These are phyloP conservation scores for Epithemia pelagica DNA, from an alignment of 108 stramenopile species.

Conservation along the genomic window DNA sequence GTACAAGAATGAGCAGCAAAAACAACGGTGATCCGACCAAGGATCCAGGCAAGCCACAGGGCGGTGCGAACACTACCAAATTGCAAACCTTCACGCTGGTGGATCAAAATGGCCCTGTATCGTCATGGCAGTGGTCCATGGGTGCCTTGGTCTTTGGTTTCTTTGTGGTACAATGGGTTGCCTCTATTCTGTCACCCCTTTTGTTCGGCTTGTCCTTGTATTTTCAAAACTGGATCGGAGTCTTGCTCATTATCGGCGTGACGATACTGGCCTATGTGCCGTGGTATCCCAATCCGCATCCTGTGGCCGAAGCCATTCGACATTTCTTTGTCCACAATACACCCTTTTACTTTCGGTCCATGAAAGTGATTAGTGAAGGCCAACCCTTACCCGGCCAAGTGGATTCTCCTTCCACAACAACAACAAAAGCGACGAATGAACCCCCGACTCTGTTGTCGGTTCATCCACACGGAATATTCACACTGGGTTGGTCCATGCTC, in stretches of 20 bases:
- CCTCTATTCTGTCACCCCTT: slow-evolving; percentile 19
- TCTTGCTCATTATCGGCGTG: slow-evolving; percentile 18
- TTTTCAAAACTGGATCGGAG: slow-evolving; percentile 7
- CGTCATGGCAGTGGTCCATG: neutral
- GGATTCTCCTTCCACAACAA: too few relatives aligned
- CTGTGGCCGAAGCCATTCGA: slow-evolving; percentile 11
- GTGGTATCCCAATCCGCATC: slow-evolving; percentile 24
- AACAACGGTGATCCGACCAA: too few relatives aligned
- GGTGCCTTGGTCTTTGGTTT: slow-evolving; percentile 3
- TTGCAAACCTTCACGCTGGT: too few relatives aligned
- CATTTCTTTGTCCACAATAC: slow-evolving; percentile 15
- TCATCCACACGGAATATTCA: slow-evolving; percentile 59
- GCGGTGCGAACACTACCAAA: too few relatives aligned
- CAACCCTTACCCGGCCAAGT: slow-evolving; percentile 19
- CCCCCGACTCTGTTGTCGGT: slow-evolving; percentile 39
- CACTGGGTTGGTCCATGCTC: slow-evolving; percentile 46
- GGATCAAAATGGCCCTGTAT: too few relatives aligned
- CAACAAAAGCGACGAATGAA: neutral
- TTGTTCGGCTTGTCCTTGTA: slow-evolving; percentile 11
- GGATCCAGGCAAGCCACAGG: too few relatives aligned
- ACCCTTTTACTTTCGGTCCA: slow-evolving; percentile 23
- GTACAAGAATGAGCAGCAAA: too few relatives aligned
- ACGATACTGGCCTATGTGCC: slow-evolving; percentile 39
- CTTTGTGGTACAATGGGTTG: slow-evolving; percentile 23
- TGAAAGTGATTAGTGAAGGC: slow-evolving; percentile 26